Evolutionary conservation across 2,329 filamentous ascomycete species (phyloP).

Genomic region (Cytospora chrysosperma): DNA sequence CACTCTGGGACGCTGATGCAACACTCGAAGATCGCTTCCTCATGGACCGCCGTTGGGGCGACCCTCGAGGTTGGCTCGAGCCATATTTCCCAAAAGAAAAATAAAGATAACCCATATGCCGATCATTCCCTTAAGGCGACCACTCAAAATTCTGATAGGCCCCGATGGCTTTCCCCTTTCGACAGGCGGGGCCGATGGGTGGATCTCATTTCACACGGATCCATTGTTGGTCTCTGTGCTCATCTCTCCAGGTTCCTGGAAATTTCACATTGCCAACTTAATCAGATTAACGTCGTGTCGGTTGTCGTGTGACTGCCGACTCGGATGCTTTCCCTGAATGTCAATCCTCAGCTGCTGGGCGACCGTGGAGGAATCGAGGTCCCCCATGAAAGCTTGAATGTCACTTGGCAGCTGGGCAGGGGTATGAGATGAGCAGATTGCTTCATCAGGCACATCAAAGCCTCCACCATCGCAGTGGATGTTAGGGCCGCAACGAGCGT

Average conservation of each 20-base stretch:
- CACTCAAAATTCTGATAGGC: conserved; percentile 16
- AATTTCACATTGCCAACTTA: conserved; percentile 7
- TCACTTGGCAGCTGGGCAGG: background rate
- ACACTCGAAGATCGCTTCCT: background rate
- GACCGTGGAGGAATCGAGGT: background rate
- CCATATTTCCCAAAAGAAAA: conserved; percentile 9
- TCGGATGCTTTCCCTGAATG: background rate
- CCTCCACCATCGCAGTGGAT: background rate
- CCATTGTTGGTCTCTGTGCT: conserved; percentile 11
- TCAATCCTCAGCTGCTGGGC: background rate
- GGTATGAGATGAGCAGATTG: background rate
- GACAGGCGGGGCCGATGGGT: background rate
- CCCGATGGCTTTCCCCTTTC: conserved; percentile 11
- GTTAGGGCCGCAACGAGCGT: conserved; percentile 1
- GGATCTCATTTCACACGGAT: background rate
- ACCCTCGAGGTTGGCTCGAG: conserved; percentile 12
- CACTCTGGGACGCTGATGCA: background rate
- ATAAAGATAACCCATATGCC: conserved; percentile 14
- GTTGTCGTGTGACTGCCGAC: background rate
- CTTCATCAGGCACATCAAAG: background rate
- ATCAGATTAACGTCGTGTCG: background rate
- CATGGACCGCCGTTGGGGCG: background rate
- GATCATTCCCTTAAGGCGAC: conserved; percentile 15
- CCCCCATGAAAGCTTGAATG: background rate
- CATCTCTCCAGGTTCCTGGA: background rate